phyloP scores from a whole-genome alignment of 805 yeast genomes.

The Yueomyces sp. region DNA sequence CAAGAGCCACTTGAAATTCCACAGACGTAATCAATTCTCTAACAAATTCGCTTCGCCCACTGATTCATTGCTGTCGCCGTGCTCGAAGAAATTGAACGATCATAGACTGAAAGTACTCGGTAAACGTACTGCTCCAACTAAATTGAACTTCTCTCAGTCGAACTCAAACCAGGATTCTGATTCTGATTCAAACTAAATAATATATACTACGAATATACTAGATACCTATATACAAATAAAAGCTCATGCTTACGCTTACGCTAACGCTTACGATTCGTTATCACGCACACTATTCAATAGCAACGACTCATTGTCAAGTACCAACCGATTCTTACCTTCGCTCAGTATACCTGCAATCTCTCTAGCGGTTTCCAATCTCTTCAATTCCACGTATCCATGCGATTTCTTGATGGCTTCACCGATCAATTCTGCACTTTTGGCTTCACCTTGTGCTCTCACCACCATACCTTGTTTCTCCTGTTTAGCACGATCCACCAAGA shows the following conservation, averaged over 20 bases:
- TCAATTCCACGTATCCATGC: constrained; percentile 89
- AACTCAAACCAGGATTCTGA: background rate
- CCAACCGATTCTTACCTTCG: constrained; percentile 78
- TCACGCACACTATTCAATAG: constrained; percentile 53
- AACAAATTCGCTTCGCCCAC: constrained; percentile 38
- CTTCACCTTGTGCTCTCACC: constrained; percentile 97
- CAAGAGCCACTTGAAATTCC: too few species aligned
- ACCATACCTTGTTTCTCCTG: constrained; percentile 97
- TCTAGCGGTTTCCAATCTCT: constrained; percentile 92
- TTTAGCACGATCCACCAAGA: constrained; percentile 88
- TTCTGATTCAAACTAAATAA: background rate
- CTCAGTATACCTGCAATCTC: constrained; percentile 85
- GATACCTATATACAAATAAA: background rate
- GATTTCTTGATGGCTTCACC: constrained; percentile 98
- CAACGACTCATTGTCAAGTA: constrained; percentile 84
- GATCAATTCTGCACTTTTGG: constrained; percentile 91
- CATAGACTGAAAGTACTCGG: constrained; percentile 25
- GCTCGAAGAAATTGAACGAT: constrained; percentile 39
- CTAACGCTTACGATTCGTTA: background rate
- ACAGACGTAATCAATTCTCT: too few species aligned
- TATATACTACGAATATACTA: background rate
- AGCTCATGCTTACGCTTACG: background rate
- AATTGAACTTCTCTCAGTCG: constrained; percentile 1
- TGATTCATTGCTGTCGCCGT: constrained; percentile 44
- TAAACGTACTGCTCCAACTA: constrained; percentile 10